A percentile compares a stretch with the other conserved stretches of the same genome.
Evolutionary conservation across 108 stramenopile species (phyloP).

Genomic region (Chaetoceros tenuissimus): DNA sequence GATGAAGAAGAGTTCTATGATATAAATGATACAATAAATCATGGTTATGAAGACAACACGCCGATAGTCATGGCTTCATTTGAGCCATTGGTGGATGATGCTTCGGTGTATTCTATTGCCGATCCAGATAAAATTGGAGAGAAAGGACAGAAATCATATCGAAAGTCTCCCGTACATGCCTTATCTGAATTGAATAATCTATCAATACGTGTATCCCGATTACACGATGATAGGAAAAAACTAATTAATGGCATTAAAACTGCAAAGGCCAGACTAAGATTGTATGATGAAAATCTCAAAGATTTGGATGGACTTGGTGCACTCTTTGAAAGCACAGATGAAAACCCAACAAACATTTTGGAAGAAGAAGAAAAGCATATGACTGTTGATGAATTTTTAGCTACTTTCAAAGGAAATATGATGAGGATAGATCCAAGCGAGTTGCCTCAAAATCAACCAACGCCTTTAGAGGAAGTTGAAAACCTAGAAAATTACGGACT

Average conservation of each 20-base stretch:
- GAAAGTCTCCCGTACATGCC: constrained; percentile 37
- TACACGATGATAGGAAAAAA: constrained; percentile 27
- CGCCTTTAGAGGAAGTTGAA: constrained; percentile 1
- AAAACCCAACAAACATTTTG: background rate
- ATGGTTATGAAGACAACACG: constrained; percentile 14
- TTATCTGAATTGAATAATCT: constrained; percentile 30
- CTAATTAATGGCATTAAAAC: constrained; percentile 21
- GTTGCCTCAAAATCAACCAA: background rate
- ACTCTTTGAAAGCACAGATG: constrained; percentile 7
- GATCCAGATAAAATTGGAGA: constrained; percentile 1
- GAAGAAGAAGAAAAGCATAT: background rate
- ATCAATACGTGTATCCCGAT: constrained; percentile 37
- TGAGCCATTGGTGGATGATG: constrained; percentile 34
- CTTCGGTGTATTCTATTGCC: constrained; percentile 2
- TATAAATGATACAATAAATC: background rate
- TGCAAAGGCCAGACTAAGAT: background rate
- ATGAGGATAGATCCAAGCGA: background rate
- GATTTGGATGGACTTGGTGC: constrained; percentile 50
- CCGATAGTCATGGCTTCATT: constrained; percentile 53
- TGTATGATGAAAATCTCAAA: constrained; percentile 21
- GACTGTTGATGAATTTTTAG: background rate
- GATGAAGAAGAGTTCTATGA: constrained; percentile 19
- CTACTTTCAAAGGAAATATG: no score
- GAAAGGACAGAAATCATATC: constrained; percentile 1
- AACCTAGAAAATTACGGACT: constrained; percentile 46